These are phyloP conservation scores for Psilocybe cyanescens DNA, from an alignment of 768 basidiomycete species.

Conservation along the genomic window DNA sequence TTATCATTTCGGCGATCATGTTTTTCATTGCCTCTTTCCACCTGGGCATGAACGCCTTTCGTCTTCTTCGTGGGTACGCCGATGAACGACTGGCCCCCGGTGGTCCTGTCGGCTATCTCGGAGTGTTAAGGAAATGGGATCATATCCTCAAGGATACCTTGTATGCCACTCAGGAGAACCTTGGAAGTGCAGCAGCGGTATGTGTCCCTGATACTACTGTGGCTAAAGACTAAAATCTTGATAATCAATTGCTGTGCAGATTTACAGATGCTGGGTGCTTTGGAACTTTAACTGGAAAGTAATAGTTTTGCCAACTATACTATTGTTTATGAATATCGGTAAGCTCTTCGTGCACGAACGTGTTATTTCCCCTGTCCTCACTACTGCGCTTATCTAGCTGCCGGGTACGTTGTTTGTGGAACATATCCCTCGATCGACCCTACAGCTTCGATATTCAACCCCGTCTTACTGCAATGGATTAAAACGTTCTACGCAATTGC, in stretches of 20 bases:
- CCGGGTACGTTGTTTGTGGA: constrained; percentile 6
- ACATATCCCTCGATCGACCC: constrained; percentile 1
- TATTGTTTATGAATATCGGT: background rate
- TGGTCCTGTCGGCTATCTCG: background rate
- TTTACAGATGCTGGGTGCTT: constrained; percentile 10
- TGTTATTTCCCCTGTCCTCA: too few species aligned
- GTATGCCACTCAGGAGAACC: constrained; percentile 6
- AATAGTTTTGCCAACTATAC: background rate
- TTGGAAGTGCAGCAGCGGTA: constrained; percentile 8
- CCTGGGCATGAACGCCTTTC: constrained; percentile 3
- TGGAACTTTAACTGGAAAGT: constrained; percentile 3
- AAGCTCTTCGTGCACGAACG: background rate
- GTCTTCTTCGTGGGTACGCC: background rate
- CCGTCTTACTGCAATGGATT: background rate
- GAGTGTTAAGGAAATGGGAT: constrained; percentile 3
- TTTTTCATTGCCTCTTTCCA: constrained; percentile 5
- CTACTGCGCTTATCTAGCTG: background rate
- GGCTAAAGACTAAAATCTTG: too few species aligned
- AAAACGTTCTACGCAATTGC: constrained; percentile 5
- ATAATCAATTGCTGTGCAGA: background rate
- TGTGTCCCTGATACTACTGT: background rate
- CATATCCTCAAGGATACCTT: constrained; percentile 7
- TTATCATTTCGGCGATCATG: constrained; percentile 4
- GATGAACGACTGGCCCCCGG: constrained; percentile 1
- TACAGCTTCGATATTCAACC: background rate